Evolutionary conservation across 1,284 basidiomycete species (phyloP), one percentile per base, ranked within the genome.

Genomic region (Erythrobasidium hasegawianum): DNA sequence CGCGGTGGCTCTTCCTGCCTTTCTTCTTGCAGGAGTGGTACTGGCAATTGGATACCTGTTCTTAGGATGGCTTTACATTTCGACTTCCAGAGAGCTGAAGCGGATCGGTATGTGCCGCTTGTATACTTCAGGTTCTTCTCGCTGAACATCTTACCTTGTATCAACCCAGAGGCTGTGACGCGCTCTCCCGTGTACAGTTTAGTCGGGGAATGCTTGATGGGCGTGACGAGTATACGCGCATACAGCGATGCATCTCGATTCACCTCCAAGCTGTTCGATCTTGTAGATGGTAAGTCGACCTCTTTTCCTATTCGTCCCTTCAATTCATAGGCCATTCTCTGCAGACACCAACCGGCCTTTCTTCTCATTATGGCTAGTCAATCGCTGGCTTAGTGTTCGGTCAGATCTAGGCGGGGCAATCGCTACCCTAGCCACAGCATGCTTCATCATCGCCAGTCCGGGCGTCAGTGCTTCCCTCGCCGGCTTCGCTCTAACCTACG

Each of bases 161-260:
- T 33, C 33, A n/a, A 24, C 10, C 70, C 76, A 47, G 75, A 74
- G 13, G 75, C 76, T 2, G 74, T 76, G 16, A 74, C 75, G 0
- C 72, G 72, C 8, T 76, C 74, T 22, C 77, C 77, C 2, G 77
- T 79, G 67, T 76, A 76, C 65, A 70, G 70, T 10, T 59, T 75
- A 16, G 77, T 79, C 56, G 74, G 74, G 24, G 77, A 79, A 52
- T 68, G 74, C 2, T 71, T 79, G 39, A 69, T 71, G 39, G 81
- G 82, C 20, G 79, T 81, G 67, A 76, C 77, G 0, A 80, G 80
- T 0, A 80, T 83, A 39, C 76, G 82, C 24, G 79, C 81, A 0
- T 83, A 80, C 62, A 81, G 80, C 57, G 81, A 81, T 59, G 76
- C 76, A 20, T 76, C 77, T 3, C 75, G 80, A 9, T 82, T 82